Base-by-base conservation (phyloP, 805 yeast species). In the Suhomyces vadensis region DNA sequence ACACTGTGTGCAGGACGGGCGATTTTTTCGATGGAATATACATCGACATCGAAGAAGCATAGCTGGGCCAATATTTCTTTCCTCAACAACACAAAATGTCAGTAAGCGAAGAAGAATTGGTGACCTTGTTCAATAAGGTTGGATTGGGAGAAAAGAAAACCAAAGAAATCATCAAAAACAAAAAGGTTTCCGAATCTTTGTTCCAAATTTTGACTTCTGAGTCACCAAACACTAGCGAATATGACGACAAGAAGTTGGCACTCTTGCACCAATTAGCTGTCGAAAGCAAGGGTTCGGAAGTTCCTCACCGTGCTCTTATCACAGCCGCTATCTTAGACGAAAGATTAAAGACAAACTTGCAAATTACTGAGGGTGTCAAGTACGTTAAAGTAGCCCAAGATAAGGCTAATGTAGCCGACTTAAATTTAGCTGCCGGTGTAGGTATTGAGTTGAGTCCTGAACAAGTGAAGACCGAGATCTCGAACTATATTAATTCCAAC, bases 161-260 rank as follows among this genome's bases (percentile, higher is more conserved):
- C 47, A 79, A 81, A 39, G 98, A 94, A 60, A 83, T 90, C 45
- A 64, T 81, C 44, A 92, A 89, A 64, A 92, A 94, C 71, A 82
- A 83, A 61, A 91, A 91, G 64, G 95, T 91, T 31, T 78, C 92
- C 13, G 71, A 72, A 31, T 79, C 95, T 1, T 74, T 94, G 41
- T 75, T 73, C 23, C 78, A 78, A 27, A 76, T 90, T 47, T 72
- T 86, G 43, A 56, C 60, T 19, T 80, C 79, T 42, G 69, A 77
- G 17, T 39, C 57, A 20, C 38, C 51, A 19, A 43, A 9, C 21
- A 57, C 57, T 27, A 48, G 61, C 40, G 58, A 69, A 24, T 62
- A 80, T 52, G 85, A 82, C 49, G 86, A 83, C 54, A 67, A 82
- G 47, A 75, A 75, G 49, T 75, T 83, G 52, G 74, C 85, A 3